Base-by-base conservation (phyloP, 768 basidiomycete genomes). In the Lactifluus piperatus region DNA sequence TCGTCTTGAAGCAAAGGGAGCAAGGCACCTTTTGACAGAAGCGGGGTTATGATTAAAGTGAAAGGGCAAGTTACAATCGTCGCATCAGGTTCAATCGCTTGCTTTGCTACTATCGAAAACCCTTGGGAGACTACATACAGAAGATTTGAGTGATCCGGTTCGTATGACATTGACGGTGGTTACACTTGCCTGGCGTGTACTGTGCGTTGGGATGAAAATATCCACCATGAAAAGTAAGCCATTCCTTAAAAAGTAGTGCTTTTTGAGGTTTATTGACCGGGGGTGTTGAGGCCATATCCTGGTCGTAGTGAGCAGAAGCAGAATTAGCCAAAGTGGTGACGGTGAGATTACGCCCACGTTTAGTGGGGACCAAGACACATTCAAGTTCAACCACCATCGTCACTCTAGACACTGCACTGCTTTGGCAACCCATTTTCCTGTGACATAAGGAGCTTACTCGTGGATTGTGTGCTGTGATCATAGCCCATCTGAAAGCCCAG, bases 1-100 rank as follows among this genome's bases (percentile, higher is more conserved):
- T 56, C 67, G 14, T 61, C 56, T 22, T 67, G 68, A 27, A 85
- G 65, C 18, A 84, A 44, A 0, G 64, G 37, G n/a, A 65, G 60
- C 26, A 91, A 65, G 0, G 81, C 80, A 0, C 64, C 59, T 51
- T 69, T 68, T 2, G 85, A 76, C 0, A 75, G 43, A 30, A 77
- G 70, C n/a, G 77, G 75, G 0, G 87, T 87, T 61, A 91, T 78
- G 30, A 79, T 77, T 20, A 91, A 74, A 2, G 74, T 70, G 64
- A 88, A 81, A 0, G 90, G 88, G 62, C 85, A 88, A 0, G 82
- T 79, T 18, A 86, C 83, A 51, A 88, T 75, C 13, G 72, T 76
- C 9, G 77, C 71, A 64, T 88, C 82, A 6, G 71, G 66, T 24
- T 74, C 71, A 44, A 88, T 64, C n/a, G 71, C 69, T 34, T 75